Conservation (phyloP, 2,329 filamentous ascomycete genomes). For the Blastomyces percursus region DNA sequence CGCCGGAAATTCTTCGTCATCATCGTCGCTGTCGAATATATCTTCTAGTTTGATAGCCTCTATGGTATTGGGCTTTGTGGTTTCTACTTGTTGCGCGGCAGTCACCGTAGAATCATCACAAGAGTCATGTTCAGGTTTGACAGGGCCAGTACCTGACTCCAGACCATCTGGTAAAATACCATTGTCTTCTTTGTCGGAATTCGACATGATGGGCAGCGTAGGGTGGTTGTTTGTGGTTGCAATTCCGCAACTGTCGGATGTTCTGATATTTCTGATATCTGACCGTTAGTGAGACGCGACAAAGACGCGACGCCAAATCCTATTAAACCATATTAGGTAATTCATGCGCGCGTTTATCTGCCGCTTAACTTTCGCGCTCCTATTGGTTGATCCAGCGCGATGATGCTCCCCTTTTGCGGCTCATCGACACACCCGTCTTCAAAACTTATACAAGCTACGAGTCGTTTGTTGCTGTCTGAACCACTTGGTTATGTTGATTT, state of each 20-base stretch:
- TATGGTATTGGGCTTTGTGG: slow-evolving; percentile 20
- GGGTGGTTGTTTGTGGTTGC: not conserved
- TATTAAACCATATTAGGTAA: not conserved
- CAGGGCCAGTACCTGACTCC: not conserved
- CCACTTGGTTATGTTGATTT: no score
- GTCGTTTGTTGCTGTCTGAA: no score
- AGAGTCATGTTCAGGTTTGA: not conserved
- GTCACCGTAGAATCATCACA: not conserved
- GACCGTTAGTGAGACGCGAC: not conserved
- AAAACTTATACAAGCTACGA: no score
- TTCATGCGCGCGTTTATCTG: not conserved
- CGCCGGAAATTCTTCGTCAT: slow-evolving; percentile 43
- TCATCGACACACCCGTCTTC: not conserved
- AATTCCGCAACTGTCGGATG: not conserved
- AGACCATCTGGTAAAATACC: not conserved
- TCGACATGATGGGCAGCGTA: not conserved
- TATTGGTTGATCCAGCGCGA: not conserved
- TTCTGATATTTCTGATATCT: not conserved
- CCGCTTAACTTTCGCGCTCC: not conserved
- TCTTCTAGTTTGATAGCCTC: slow-evolving; percentile 42
- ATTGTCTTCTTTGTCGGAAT: not conserved
- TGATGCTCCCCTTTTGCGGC: not conserved
- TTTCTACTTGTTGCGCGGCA: slow-evolving; percentile 14
- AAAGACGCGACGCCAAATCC: not conserved
- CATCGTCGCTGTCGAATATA: slow-evolving; percentile 50